A percentile compares a stretch with the other conserved stretches of the same genome.
These are phyloP conservation scores for Dactylellina sp. DNA, from an alignment of 2,329 filamentous ascomycete genomes.

Conservation along the genomic window DNA sequence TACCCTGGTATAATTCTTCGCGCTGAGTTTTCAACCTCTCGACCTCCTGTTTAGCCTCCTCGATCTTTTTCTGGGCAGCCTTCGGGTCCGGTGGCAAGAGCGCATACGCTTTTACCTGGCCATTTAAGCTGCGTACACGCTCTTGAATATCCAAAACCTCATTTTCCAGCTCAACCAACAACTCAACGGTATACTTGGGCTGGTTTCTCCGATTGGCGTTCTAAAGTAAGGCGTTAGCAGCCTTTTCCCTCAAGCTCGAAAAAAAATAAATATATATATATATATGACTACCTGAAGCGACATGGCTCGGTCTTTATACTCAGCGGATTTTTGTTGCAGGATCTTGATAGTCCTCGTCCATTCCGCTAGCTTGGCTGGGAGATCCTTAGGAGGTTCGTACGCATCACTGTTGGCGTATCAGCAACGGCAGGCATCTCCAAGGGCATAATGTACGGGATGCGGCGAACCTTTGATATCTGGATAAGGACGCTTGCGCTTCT, in stretches of 20 bases:
- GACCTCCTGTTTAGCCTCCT: conserved; percentile 74
- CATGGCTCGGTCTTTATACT: conserved; percentile 72
- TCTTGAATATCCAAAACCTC: conserved; percentile 71
- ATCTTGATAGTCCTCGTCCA: conserved; percentile 77
- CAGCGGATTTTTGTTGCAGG: conserved; percentile 74
- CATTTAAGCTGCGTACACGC: conserved; percentile 72
- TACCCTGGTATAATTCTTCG: conserved; percentile 79
- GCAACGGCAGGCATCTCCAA: not conserved
- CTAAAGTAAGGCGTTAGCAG: conserved; percentile 10
- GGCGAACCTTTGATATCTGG: conserved; percentile 38
- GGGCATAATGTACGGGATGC: not conserved
- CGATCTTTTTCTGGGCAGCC: conserved; percentile 77
- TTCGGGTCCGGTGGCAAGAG: conserved; percentile 78
- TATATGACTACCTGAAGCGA: conserved; percentile 62
- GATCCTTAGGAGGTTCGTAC: conserved; percentile 65
- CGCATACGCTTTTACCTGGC: conserved; percentile 74
- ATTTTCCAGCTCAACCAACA: conserved; percentile 71
- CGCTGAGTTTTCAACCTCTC: conserved; percentile 72
- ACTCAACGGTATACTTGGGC: conserved; percentile 69
- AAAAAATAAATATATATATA: conserved; percentile 13
- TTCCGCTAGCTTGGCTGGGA: conserved; percentile 79
- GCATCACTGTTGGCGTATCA: conserved; percentile 15
- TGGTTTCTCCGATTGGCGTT: conserved; percentile 58
- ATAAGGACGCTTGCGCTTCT: conserved; percentile 32
- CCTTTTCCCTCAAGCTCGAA: too few species aligned